Conservation (phyloP, 345 rosid genomes). For the Pugionium dolabratum region DNA sequence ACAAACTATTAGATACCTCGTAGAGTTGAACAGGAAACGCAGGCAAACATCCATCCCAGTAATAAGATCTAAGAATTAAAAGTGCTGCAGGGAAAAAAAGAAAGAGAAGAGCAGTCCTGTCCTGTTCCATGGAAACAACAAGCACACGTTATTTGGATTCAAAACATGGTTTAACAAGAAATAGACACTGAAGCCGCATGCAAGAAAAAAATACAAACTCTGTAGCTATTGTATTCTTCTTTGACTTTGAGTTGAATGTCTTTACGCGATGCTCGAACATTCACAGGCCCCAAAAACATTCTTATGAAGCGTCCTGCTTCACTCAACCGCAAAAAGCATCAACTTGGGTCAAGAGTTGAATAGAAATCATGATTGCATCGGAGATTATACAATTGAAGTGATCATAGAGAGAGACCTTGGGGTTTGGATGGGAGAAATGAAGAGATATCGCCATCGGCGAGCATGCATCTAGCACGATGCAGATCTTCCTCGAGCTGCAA, state of each 20-base stretch:
- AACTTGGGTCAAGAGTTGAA: not conserved
- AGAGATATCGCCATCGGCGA: conserved; percentile 83
- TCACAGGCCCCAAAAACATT: conserved; percentile 93
- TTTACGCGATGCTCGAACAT: conserved; percentile 84
- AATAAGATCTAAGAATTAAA: conserved; percentile 71
- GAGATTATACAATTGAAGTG: conserved; percentile 3
- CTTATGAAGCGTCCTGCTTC: conserved; percentile 62
- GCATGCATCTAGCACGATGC: conserved; percentile 67
- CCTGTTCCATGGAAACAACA: conserved; percentile 57
- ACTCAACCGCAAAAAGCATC: conserved; percentile 1
- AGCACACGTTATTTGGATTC: not conserved
- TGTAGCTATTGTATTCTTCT: conserved; percentile 95
- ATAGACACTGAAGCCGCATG: conserved; percentile 15
- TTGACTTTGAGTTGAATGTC: conserved; percentile 89
- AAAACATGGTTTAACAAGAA: not conserved
- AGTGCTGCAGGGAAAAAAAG: conserved; percentile 82
- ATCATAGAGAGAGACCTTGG: conserved; percentile 52
- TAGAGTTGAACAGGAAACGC: conserved; percentile 95
- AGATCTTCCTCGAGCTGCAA: conserved; percentile 83
- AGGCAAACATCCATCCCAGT: conserved; percentile 92
- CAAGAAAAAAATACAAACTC: conserved; percentile 46
- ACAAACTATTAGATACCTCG: conserved; percentile 51
- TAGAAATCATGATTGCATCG: not conserved
- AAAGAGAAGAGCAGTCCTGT: conserved; percentile 89
- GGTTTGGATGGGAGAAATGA: conserved; percentile 71